These are phyloP conservation scores for Oryza meyeriana DNA, from an alignment of 176 grass and related monocot species.

Conservation along the genomic window DNA sequence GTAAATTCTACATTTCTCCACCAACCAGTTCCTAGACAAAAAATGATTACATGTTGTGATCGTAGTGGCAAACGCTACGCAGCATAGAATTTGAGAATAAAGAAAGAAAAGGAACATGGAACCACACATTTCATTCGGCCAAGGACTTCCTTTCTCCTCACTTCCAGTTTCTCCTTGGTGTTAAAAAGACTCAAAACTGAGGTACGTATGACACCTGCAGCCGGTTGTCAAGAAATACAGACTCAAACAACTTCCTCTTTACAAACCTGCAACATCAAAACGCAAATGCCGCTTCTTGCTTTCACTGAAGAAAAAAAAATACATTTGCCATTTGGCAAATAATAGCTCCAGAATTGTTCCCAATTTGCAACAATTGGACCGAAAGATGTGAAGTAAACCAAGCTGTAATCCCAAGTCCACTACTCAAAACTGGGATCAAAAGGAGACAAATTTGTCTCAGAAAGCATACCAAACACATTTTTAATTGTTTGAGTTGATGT, in stretches of 20 bases:
- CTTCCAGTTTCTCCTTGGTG: slow-evolving; percentile 85
- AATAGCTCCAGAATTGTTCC: not conserved
- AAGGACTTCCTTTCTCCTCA: slow-evolving; percentile 70
- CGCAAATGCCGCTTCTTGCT: not conserved
- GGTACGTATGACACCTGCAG: slow-evolving; percentile 76
- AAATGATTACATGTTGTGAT: not conserved
- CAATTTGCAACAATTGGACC: not conserved
- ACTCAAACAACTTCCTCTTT: slow-evolving; percentile 83
- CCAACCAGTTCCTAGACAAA: not conserved
- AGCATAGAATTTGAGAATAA: not conserved
- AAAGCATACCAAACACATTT: not conserved
- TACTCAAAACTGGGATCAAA: not conserved
- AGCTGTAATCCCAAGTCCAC: not conserved
- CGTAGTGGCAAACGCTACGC: not conserved
- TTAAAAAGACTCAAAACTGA: slow-evolving; percentile 64
- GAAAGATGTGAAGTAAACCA: not conserved
- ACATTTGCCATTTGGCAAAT: not conserved
- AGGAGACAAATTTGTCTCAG: not conserved
- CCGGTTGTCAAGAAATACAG: slow-evolving; percentile 72
- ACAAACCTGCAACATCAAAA: slow-evolving; percentile 64
- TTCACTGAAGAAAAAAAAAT: no score
- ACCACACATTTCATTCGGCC: slow-evolving; percentile 62
- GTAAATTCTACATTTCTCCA: no score
- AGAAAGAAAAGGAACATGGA: not conserved
- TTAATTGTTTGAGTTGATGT: not conserved